Base-by-base conservation (phyloP, 31 red algal genomes). In the Endocladia muricata region DNA sequence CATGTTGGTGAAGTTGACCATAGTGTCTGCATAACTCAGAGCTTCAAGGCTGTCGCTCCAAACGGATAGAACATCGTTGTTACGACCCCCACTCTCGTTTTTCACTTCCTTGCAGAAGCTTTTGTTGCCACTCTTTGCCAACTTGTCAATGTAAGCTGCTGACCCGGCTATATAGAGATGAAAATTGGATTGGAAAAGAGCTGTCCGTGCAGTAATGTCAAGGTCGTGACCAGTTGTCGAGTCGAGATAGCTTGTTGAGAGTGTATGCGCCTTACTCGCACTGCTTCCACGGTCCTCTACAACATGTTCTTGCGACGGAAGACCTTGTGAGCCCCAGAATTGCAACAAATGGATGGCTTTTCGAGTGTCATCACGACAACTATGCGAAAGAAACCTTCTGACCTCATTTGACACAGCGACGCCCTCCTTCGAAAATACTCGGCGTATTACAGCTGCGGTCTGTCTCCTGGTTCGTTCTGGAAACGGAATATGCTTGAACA, bases 311-410 rank as follows among this genome's bases (percentile, higher is more conserved):
- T 49, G 44, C 19, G 44, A 38, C 25, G 26, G 6, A 62, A 87
- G 63, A 2, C 85, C 85, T 19, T 17, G 22, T 22, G 69, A 72
- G 15, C 67, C 68, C 74, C 74, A 88, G 41, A 88, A 81, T 21
- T 88, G 85, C 28, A 88, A 48, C 0, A 73, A 0, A 60, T 88
- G 79, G 32, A 88, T 74, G 2, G 85, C 74, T 73, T 56, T 70
- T 65, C 85, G 76, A 26, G 67, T 63, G 58, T 88, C 85, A 25
- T 29, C 41, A 30, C 21, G 63, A 64, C 43, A 58, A 19, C 67
- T 60, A 36, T 68, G 30, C 1, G 85, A 67, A 17, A 88, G 37
- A 73, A 39, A 75, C 17, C 73, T 29, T 43, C 17, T 32, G 3
- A 55, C 38, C 7, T 58, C 25, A 23, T 32, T 37, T 9, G 71